A percentile compares a stretch with the other conserved stretches of the same genome.
These are phyloP conservation scores for Elasticomyces elasticus DNA, from an alignment of 495 filamentous ascomycete species.

Conservation along the genomic window DNA sequence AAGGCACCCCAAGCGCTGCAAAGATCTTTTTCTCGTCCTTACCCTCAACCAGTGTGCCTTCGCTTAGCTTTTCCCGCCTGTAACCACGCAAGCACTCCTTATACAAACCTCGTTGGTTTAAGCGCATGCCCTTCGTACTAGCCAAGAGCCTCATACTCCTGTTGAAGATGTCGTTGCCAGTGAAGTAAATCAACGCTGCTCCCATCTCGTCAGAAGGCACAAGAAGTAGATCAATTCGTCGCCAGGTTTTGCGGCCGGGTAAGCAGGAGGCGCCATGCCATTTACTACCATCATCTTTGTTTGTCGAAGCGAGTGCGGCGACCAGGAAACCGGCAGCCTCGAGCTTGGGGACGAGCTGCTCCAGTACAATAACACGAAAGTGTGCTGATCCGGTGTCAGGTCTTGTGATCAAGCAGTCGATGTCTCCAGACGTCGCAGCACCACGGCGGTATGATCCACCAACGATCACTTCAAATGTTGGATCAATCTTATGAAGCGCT, in stretches of 20 bases:
- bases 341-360: slow-evolving; percentile 53
- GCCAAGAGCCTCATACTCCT: slow-evolving; percentile 75
- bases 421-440: slow-evolving; percentile 60
- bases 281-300: slow-evolving; percentile 48
- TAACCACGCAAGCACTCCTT: slow-evolving; percentile 58
- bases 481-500: slow-evolving; percentile 52
- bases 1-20: slow-evolving; percentile 74
- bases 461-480: slow-evolving; percentile 56
- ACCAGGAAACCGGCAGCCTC: slow-evolving; percentile 52
- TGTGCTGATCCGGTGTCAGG: slow-evolving; percentile 43
- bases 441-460: slow-evolving; percentile 84
- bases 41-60: slow-evolving; percentile 65
- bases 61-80: slow-evolving; percentile 53
- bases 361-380: slow-evolving; percentile 55
- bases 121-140: slow-evolving; percentile 69
- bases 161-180: slow-evolving; percentile 95
- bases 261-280: slow-evolving; percentile 83
- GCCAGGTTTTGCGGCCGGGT: slow-evolving; percentile 47
- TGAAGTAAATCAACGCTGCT: slow-evolving; percentile 89
- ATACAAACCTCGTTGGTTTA: slow-evolving; percentile 81
- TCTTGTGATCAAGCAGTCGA: slow-evolving; percentile 81
- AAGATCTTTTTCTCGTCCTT: slow-evolving; percentile 77
- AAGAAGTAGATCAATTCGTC: slow-evolving; percentile 77
- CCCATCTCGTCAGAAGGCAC: slow-evolving; percentile 75
- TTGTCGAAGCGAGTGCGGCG: slow-evolving; percentile 40